A percentile compares a stretch with the other conserved stretches of the same genome.
These are phyloP conservation scores for Flaveria trinervia DNA, from an alignment of 129 eudicot genomes.

Conservation along the genomic window DNA sequence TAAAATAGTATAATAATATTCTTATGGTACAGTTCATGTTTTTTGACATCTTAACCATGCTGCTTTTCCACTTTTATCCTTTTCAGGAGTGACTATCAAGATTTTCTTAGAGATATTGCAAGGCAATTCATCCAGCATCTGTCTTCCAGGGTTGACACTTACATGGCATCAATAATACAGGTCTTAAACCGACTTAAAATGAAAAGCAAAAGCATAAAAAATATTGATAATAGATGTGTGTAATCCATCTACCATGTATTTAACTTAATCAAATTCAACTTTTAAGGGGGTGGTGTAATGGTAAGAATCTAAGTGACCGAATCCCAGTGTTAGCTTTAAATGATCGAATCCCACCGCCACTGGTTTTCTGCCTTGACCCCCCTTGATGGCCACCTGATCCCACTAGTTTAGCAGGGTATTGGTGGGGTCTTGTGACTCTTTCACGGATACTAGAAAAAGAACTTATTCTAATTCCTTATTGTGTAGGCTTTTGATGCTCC, in stretches of 20 bases:
- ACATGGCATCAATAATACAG: slow-evolving; percentile 91
- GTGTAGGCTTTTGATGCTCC: slow-evolving; percentile 98
- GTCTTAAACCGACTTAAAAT: slow-evolving; percentile 28
- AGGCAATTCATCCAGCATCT: slow-evolving; percentile 68
- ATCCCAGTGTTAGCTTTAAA: background rate
- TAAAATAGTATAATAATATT: background rate
- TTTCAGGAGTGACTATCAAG: slow-evolving; percentile 92
- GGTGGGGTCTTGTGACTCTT: background rate
- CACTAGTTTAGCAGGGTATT: background rate
- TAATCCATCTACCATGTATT: background rate
- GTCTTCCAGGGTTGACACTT: slow-evolving; percentile 73
- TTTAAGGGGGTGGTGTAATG: background rate
- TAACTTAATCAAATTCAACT: background rate
- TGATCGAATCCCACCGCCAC: background rate
- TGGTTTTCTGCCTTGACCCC: background rate
- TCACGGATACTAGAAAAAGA: background rate
- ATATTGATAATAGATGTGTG: background rate
- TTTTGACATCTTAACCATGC: slow-evolving; percentile 11
- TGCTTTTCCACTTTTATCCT: background rate
- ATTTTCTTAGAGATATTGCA: slow-evolving; percentile 80
- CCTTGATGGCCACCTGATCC: background rate
- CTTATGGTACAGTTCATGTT: slow-evolving; percentile 25
- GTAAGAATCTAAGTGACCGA: background rate
- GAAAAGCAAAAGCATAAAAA: slow-evolving; percentile 8
- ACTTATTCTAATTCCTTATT: slow-evolving; percentile 2